Percentiles rank a stretch among this genome's conserved stretches.
phyloP scores from a whole-genome alignment of 108 stramenopile genomes.

The Hondaea fermentalgiana region DNA sequence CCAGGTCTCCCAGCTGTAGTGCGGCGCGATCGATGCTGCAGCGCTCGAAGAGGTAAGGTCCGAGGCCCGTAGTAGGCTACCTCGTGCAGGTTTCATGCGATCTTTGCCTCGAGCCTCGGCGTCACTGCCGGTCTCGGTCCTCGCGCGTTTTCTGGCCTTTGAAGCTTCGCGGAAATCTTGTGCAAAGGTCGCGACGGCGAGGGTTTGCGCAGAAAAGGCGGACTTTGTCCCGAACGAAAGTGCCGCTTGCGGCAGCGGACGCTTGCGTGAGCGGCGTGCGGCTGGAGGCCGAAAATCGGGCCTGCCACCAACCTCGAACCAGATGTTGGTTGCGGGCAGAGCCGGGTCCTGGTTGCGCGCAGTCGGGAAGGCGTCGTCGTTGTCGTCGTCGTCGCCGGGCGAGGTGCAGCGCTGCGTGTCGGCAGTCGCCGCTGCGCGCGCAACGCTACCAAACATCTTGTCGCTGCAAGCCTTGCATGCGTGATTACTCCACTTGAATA shows the following conservation, averaged over 20 bases:
- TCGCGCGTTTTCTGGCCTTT: no score
- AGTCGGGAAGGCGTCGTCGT: background rate
- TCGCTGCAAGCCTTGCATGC: no score
- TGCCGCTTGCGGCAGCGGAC: background rate
- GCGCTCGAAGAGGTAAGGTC: background rate
- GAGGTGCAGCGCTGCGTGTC: background rate
- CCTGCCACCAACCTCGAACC: background rate
- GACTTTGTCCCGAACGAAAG: background rate
- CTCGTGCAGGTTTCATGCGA: background rate
- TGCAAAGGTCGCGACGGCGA: background rate
- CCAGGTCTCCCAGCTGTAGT: conserved; percentile 1
- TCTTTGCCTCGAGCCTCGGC: no score
- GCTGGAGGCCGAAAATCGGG: background rate
- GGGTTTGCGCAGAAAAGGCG: background rate
- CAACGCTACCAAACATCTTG: background rate
- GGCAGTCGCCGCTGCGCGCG: background rate
- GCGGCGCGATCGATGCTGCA: background rate
- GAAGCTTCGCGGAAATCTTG: background rate
- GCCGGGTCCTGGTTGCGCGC: background rate
- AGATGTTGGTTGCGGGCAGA: background rate
- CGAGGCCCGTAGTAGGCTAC: background rate
- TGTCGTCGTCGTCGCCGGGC: background rate
- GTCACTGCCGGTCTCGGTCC: no score
- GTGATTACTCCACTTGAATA: no score
- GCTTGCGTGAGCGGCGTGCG: background rate